Conservation (phyloP, 345 rosid species). For the Durio zibethinus region DNA sequence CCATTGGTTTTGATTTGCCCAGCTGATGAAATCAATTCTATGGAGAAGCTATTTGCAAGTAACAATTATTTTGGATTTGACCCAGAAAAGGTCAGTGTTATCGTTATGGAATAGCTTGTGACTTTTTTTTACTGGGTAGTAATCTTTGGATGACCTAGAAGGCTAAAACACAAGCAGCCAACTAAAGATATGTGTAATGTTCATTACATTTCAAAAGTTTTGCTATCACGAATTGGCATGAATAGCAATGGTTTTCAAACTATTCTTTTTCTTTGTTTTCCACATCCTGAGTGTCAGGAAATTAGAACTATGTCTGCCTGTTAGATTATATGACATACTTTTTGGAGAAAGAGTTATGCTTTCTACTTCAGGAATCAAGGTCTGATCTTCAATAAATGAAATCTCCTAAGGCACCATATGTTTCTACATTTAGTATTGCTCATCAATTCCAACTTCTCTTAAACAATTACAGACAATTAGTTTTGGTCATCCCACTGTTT, state of each 20-base stretch:
- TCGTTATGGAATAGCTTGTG: background rate
- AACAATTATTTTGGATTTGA: constrained; percentile 73
- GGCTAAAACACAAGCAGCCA: background rate
- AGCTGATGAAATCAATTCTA: constrained; percentile 35
- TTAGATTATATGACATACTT: background rate
- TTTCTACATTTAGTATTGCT: background rate
- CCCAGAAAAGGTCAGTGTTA: constrained; percentile 53
- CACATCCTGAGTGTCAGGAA: background rate
- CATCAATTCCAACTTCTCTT: background rate
- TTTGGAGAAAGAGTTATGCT: background rate
- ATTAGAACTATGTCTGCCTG: background rate
- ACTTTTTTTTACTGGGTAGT: background rate
- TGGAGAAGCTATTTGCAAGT: constrained; percentile 43
- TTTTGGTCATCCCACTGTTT: background rate
- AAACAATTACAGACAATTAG: background rate
- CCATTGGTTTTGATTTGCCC: constrained; percentile 65
- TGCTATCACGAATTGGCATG: background rate
- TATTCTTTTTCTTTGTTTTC: background rate
- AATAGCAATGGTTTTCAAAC: background rate
- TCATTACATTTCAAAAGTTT: background rate
- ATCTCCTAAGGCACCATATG: background rate
- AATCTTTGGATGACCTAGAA: background rate
- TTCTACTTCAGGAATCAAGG: background rate
- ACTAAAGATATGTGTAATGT: background rate
- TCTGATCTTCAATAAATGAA: background rate